These are phyloP conservation scores for Schizonepeta tenuifolia DNA, from an alignment of 257 asterid genomes.

Conservation along the genomic window DNA sequence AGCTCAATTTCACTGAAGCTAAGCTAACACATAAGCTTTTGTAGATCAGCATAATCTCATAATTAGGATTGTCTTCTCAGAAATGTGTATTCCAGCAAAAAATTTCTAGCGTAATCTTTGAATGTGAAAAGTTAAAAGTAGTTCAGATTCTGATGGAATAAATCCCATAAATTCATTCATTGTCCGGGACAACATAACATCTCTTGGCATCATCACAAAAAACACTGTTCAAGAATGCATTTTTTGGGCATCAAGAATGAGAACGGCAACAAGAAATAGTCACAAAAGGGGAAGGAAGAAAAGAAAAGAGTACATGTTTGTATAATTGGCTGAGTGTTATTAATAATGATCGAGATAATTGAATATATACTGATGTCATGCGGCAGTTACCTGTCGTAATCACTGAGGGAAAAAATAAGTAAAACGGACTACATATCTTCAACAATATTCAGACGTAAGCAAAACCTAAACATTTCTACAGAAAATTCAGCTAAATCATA, in stretches of 20 bases:
- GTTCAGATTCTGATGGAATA: constrained; percentile 1
- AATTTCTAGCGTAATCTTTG: not conserved
- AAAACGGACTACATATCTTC: constrained; percentile 5
- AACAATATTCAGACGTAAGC: constrained; percentile 7
- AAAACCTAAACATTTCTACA: constrained; percentile 11
- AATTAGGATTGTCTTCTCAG: not conserved
- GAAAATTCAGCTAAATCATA: not conserved
- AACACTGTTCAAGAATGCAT: not conserved
- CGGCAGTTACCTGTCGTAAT: not conserved
- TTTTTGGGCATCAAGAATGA: constrained; percentile 18
- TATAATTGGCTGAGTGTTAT: constrained; percentile 28
- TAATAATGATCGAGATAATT: constrained; percentile 20
- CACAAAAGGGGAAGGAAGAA: not conserved
- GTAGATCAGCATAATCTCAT: constrained; percentile 6
- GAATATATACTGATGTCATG: not conserved
- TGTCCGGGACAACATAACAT: constrained; percentile 14
- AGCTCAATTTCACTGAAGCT: constrained; percentile 14
- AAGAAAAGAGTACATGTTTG: not conserved
- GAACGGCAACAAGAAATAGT: constrained; percentile 9
- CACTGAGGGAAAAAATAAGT: not conserved
- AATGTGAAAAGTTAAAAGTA: constrained; percentile 3
- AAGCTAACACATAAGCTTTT: constrained; percentile 2
- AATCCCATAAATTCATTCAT: not conserved
- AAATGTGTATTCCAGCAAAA: constrained; percentile 2
- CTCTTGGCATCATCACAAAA: not conserved